phyloP scores from a whole-genome alignment of 1,139 yeast genomes.

The Kazachstania sp. region DNA sequence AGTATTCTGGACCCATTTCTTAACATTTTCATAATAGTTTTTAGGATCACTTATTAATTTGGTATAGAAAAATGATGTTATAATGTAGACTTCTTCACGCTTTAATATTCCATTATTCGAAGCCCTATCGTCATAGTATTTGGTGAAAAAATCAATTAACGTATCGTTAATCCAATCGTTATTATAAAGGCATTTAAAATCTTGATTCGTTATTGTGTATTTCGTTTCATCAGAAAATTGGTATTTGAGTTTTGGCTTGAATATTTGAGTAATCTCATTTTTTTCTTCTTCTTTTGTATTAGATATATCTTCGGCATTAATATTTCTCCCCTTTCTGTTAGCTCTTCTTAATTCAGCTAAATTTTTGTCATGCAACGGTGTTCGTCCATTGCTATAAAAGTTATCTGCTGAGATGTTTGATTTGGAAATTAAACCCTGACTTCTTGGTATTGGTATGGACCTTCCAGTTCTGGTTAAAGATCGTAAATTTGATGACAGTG shows the following conservation, averaged over 20 bases:
- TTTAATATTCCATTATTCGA: slow-evolving; percentile 10
- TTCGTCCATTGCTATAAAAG: background rate
- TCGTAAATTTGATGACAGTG: background rate
- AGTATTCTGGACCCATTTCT: slow-evolving; percentile 70
- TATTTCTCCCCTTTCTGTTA: slow-evolving; percentile 2
- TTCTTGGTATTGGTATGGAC: background rate
- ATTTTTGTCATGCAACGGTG: background rate
- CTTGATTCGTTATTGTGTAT: slow-evolving; percentile 48
- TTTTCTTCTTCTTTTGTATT: slow-evolving; percentile 42
- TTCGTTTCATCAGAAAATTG: slow-evolving; percentile 41
- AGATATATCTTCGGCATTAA: background rate
- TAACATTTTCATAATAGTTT: slow-evolving; percentile 54
- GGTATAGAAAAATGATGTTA: slow-evolving; percentile 80
- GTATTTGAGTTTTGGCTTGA: slow-evolving; percentile 46
- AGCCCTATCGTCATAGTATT: slow-evolving; percentile 40
- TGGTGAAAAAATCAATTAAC: slow-evolving; percentile 62
- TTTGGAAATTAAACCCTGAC: background rate
- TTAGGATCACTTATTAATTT: slow-evolving; percentile 41
- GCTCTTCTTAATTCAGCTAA: slow-evolving; percentile 3
- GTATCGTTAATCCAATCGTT: slow-evolving; percentile 73
- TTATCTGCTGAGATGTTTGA: background rate
- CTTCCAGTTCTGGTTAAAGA: background rate
- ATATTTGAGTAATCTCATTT: slow-evolving; percentile 43
- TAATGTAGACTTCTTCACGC: slow-evolving; percentile 43
- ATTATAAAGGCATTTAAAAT: slow-evolving; percentile 59